These are phyloP conservation scores for Rheum nobile DNA, from an alignment of 148 eudicot species.

Conservation along the genomic window DNA sequence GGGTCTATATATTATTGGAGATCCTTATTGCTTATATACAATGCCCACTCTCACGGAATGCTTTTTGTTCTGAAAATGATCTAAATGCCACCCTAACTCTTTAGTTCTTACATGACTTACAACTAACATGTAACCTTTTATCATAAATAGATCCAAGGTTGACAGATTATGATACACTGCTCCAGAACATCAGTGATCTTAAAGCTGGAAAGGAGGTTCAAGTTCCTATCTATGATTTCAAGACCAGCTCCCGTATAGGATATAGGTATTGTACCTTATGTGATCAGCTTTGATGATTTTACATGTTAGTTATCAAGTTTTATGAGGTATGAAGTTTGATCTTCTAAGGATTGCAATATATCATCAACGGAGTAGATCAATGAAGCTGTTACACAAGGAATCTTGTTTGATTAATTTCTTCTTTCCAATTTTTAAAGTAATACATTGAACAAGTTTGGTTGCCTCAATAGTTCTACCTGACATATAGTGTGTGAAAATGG, in stretches of 20 bases:
- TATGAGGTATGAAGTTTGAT: not conserved
- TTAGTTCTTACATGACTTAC: not conserved
- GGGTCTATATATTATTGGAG: not conserved
- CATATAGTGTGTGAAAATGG: not conserved
- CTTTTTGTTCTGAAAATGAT: not conserved
- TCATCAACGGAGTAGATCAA: not conserved
- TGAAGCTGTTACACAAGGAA: not conserved
- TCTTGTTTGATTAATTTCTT: not conserved
- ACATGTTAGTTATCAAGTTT: not conserved
- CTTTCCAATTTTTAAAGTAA: not conserved
- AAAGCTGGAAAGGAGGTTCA: constrained; percentile 62
- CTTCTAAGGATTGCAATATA: not conserved
- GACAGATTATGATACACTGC: constrained; percentile 86
- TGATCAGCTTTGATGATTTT: not conserved
- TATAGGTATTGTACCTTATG: constrained; percentile 37
- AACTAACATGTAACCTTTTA: not conserved
- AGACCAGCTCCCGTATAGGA: constrained; percentile 83
- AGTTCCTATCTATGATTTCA: constrained; percentile 86
- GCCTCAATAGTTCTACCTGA: not conserved
- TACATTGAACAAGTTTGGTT: not conserved
- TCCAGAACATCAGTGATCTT: constrained; percentile 65
- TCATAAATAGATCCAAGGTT: constrained; percentile 68
- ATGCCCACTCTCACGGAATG: not conserved
- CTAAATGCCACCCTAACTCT: not conserved
- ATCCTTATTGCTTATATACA: not conserved